Conservation (phyloP, 768 basidiomycete genomes). For the Baorangia bicolor region DNA sequence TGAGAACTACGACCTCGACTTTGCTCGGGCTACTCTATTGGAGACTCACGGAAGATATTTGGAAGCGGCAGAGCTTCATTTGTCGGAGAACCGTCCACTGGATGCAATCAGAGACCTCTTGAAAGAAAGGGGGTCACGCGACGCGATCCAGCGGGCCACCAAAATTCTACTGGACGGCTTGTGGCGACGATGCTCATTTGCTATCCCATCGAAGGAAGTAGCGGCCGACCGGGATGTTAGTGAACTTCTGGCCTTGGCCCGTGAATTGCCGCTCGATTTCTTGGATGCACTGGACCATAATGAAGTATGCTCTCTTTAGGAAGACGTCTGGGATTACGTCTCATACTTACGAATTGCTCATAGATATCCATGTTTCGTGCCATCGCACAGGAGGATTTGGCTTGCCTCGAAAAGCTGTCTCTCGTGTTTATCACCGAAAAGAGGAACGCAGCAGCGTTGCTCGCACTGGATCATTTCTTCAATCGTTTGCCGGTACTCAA, state of each 20-base stretch:
- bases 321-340: not conserved
- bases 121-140: constrained; percentile 26
- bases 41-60: constrained; percentile 38
- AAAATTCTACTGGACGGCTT: constrained; percentile 42
- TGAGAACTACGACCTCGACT: constrained; percentile 51
- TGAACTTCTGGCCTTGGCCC: constrained; percentile 27
- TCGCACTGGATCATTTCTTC: constrained; percentile 8
- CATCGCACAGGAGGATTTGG: constrained; percentile 24
- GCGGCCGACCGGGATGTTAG: not conserved
- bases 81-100: constrained; percentile 44
- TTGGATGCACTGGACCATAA: constrained; percentile 4
- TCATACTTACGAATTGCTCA: not conserved
- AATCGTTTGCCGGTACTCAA: constrained; percentile 13
- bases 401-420: constrained; percentile 33
- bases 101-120: constrained; percentile 50
- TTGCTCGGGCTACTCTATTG: constrained; percentile 46
- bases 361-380: constrained; percentile 35
- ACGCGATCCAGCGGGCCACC: constrained; percentile 36
- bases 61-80: constrained; percentile 54
- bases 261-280: constrained; percentile 2
- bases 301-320: constrained; percentile 8
- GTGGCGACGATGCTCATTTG: constrained; percentile 48
- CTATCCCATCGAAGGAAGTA: constrained; percentile 16
- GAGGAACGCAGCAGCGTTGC: constrained; percentile 3
- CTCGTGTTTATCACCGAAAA: constrained; percentile 22